These are phyloP conservation scores for Pseudonitzschia pungens DNA, from an alignment of 108 stramenopile genomes.

Conservation along the genomic window DNA sequence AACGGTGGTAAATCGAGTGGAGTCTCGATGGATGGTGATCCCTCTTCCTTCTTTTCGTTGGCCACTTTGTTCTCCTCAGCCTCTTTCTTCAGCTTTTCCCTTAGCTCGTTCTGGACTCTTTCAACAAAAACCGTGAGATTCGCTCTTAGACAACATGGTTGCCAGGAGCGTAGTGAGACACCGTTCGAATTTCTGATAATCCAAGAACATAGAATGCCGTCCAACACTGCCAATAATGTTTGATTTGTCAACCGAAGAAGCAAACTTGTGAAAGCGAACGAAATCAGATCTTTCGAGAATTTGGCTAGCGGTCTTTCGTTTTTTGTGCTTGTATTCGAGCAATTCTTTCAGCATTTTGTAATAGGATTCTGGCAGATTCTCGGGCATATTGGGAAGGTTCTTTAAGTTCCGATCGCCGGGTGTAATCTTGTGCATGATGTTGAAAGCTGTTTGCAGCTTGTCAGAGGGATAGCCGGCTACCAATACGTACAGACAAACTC, in stretches of 20 bases:
- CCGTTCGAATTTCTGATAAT: conserved; percentile 72
- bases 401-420: conserved; percentile 42
- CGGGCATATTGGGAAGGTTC: conserved; percentile 68
- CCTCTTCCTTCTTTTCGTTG: not conserved
- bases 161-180: conserved; percentile 66
- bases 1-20: conserved; percentile 7
- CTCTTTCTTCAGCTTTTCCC: conserved; percentile 14
- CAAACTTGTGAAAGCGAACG: conserved; percentile 64
- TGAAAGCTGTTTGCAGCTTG: conserved; percentile 70
- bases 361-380: conserved; percentile 73
- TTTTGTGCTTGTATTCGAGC: conserved; percentile 62
- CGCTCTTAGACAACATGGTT: conserved; percentile 49
- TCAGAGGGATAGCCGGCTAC: conserved; percentile 84
- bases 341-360: conserved; percentile 66
- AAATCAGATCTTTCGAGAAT: conserved; percentile 61
- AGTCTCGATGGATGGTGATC: not conserved
- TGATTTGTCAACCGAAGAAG: conserved; percentile 36
- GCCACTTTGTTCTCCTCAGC: not conserved
- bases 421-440: conserved; percentile 52
- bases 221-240: conserved; percentile 54
- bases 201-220: conserved; percentile 58
- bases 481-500: conserved; percentile 74
- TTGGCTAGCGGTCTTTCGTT: conserved; percentile 56
- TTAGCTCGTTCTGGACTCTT: conserved; percentile 24
- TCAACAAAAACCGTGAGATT: conserved; percentile 37